Conservation (phyloP, 495 filamentous ascomycete species). For the Neurospora tetraspora region DNA sequence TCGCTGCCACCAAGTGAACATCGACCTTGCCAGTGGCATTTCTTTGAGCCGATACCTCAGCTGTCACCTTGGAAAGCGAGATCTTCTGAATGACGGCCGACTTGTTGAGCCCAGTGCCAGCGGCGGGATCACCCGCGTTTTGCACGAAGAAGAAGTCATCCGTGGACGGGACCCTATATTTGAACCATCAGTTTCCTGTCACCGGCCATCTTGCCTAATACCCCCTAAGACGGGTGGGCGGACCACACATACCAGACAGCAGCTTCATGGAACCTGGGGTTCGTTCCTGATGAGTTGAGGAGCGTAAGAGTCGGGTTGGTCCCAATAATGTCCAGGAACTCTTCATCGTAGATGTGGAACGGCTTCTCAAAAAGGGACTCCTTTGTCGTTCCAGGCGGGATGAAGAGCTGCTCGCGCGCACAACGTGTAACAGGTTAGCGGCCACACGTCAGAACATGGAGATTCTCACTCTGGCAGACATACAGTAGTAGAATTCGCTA, state of each 20-base stretch:
- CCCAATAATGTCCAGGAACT: conserved; percentile 34
- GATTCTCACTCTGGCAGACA: not conserved
- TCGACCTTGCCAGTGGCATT: conserved; percentile 34
- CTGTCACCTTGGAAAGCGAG: conserved; percentile 28
- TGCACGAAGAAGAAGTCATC: conserved; percentile 46
- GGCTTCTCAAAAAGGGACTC: conserved; percentile 25
- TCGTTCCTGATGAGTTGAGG: conserved; percentile 25
- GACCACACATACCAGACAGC: conserved; percentile 33
- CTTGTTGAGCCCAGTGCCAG: conserved; percentile 41
- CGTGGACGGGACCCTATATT: conserved; percentile 25
- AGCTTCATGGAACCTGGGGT: conserved; percentile 44
- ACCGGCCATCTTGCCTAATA: not conserved
- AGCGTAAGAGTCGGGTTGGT: conserved; percentile 34
- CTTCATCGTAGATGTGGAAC: conserved; percentile 37
- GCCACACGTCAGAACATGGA: not conserved
- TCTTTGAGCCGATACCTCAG: conserved; percentile 25
- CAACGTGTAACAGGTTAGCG: not conserved
- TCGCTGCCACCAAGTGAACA: conserved; percentile 25
- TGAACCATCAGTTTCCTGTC: not conserved
- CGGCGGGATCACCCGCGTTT: conserved; percentile 34
- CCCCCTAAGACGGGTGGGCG: not conserved
- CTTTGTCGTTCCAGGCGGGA: conserved; percentile 23
- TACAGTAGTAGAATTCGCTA: conserved; percentile 19
- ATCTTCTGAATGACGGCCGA: conserved; percentile 43
- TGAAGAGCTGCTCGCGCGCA: conserved; percentile 18